Evolutionary conservation across 306 rosid genomes (phyloP).

Genomic region (Sesbania bispinosa): DNA sequence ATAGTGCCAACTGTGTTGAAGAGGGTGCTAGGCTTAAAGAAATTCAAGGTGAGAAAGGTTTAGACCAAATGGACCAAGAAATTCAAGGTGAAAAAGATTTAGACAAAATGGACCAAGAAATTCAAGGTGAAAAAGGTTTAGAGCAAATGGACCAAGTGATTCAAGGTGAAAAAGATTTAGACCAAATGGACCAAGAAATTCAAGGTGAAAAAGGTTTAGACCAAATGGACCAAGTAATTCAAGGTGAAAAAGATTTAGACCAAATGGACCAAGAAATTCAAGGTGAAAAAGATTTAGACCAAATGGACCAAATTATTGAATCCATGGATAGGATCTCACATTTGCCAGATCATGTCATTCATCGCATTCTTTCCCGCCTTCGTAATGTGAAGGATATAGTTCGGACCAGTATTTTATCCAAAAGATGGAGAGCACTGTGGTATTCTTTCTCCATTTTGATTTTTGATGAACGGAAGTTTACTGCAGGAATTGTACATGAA

Average conservation of each 20-base stretch:
- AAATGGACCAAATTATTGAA: conserved; percentile 12
- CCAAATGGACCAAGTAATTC: conserved; percentile 8
- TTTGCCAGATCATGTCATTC: conserved; percentile 51
- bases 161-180: not conserved
- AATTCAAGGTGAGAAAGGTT: not conserved
- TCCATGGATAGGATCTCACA: conserved; percentile 27
- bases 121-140: not conserved
- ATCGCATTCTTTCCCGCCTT: conserved; percentile 43
- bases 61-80: not conserved
- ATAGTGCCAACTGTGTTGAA: not conserved
- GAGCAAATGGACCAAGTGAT: not conserved
- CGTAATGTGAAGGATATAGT: conserved; percentile 32
- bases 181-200: not conserved
- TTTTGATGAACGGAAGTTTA: conserved; percentile 36
- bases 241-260: not conserved
- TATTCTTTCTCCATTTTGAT: conserved; percentile 39
- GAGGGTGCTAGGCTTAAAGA: not conserved
- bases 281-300: not conserved
- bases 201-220: not conserved
- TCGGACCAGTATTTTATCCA: conserved; percentile 52
- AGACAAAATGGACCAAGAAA: not conserved
- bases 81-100: not conserved
- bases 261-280: not conserved
- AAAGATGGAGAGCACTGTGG: conserved; percentile 57
- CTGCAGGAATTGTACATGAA: conserved; percentile 1